phyloP scores from a whole-genome alignment of 1,284 basidiomycete species.

The Vanrija pseudolonga region DNA sequence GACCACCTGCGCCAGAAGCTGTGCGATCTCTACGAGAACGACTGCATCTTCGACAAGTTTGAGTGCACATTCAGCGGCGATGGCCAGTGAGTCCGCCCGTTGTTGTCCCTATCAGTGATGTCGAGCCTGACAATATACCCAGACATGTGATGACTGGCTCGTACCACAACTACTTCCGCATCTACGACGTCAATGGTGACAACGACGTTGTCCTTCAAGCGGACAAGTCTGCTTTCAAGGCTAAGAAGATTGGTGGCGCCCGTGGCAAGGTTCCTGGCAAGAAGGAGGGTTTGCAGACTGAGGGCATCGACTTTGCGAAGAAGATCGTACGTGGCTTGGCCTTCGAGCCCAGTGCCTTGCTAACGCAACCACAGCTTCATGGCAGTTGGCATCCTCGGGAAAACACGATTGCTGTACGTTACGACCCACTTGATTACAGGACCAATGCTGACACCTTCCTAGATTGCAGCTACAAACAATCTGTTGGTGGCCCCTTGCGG shows the following conservation, averaged over 20 bases:
- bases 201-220: constrained; percentile 94
- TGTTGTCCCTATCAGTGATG: neutral
- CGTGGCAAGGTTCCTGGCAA: constrained; percentile 70
- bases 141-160: constrained; percentile 95
- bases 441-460: constrained; percentile 11
- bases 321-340: constrained; percentile 66
- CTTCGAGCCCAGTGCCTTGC: constrained; percentile 6
- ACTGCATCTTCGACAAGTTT: constrained; percentile 99
- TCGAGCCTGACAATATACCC: constrained; percentile 7
- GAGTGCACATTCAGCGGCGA: constrained; percentile 96
- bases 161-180: constrained; percentile 99
- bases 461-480: constrained; percentile 95
- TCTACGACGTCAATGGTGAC: constrained; percentile 89
- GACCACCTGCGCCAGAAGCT: constrained; percentile 96
- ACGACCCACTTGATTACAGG: neutral
- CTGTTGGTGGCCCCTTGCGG: constrained; percentile 51
- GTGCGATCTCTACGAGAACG: constrained; percentile 98
- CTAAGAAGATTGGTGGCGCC: constrained; percentile 89
- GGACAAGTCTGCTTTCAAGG: constrained; percentile 99
- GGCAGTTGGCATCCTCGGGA: constrained; percentile 97
- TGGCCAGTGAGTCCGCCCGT: constrained; percentile 59
- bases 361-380: constrained; percentile 56
- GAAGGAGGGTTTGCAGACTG: constrained; percentile 81
- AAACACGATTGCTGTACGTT: constrained; percentile 88
- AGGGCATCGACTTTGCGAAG: constrained; percentile 96